Conservation (phyloP, 2,329 filamentous ascomycete genomes). For the Aspergillus sp. region DNA sequence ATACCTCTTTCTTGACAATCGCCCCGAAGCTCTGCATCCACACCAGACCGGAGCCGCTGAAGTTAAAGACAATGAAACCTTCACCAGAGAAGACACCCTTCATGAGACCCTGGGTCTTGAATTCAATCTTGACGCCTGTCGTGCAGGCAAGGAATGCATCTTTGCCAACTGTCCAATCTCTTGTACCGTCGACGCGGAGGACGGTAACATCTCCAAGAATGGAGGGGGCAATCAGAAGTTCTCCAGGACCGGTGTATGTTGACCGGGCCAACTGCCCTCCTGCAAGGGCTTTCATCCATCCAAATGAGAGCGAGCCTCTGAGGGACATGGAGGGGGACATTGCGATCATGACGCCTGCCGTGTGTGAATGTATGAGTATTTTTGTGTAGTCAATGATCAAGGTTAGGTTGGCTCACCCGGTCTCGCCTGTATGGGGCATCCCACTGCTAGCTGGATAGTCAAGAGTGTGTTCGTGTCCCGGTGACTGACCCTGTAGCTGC, state of each 20-base stretch:
- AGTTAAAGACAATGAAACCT: slow-evolving; percentile 86
- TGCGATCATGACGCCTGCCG: slow-evolving; percentile 78
- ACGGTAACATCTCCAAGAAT: slow-evolving; percentile 83
- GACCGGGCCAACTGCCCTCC: slow-evolving; percentile 78
- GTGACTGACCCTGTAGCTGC: slow-evolving; percentile 90
- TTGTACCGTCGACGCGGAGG: slow-evolving; percentile 68
- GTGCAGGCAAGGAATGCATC: slow-evolving; percentile 86
- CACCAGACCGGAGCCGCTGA: slow-evolving; percentile 75
- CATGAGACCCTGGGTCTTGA: slow-evolving; percentile 79
- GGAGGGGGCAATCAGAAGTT: slow-evolving; percentile 79
- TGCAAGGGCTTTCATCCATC: slow-evolving; percentile 84
- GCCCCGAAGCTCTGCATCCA: slow-evolving; percentile 95
- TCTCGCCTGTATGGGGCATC: slow-evolving; percentile 77
- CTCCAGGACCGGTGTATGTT: slow-evolving; percentile 84
- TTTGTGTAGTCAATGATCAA: no score
- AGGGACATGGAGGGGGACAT: slow-evolving; percentile 89
- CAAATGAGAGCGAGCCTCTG: slow-evolving; percentile 80
- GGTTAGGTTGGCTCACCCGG: slow-evolving; percentile 45
- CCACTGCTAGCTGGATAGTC: slow-evolving; percentile 85
- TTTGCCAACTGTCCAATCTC: slow-evolving; percentile 76
- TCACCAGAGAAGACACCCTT: slow-evolving; percentile 96
- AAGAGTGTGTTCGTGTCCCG: slow-evolving; percentile 86
- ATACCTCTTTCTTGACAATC: slow-evolving; percentile 89
- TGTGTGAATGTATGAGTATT: no score
- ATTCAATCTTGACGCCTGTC: slow-evolving; percentile 82